Evolutionary conservation across 257 asterid genomes (phyloP).

Genomic region (Penstemon davidsonii): DNA sequence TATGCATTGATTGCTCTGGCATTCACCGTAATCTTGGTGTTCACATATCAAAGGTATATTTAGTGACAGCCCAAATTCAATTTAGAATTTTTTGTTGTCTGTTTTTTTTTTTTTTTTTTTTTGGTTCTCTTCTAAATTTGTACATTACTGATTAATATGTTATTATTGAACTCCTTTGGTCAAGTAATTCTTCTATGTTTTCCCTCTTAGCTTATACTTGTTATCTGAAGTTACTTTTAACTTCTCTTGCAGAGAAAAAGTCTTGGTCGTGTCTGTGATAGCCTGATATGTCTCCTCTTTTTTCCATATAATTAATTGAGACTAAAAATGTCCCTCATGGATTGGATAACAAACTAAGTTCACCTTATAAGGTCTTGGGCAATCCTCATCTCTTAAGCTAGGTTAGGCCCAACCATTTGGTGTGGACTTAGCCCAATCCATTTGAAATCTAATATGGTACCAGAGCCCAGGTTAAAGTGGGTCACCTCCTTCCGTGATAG

Average conservation of each 20-base stretch:
- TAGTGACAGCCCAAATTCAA: not conserved
- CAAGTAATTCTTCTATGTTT: not conserved
- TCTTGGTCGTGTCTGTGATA: not conserved
- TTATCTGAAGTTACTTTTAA: not conserved
- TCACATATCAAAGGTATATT: slow-evolving; percentile 87
- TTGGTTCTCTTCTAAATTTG: not conserved
- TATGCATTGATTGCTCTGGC: slow-evolving; percentile 99
- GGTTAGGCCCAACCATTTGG: no score
- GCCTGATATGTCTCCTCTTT: not conserved
- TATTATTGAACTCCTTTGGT: slow-evolving; percentile 3
- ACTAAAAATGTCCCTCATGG: not conserved
- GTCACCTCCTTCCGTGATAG: no score
- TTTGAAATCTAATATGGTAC: no score
- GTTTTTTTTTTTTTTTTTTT: not conserved
- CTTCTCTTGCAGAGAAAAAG: slow-evolving; percentile 1
- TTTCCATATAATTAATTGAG: not conserved
- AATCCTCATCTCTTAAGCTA: no score
- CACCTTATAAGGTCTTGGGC: no score
- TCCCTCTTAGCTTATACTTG: not conserved
- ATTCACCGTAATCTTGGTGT: slow-evolving; percentile 99
- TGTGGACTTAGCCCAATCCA: no score
- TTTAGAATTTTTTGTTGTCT: slow-evolving; percentile 11
- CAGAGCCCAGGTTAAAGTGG: no score
- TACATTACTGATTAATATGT: slow-evolving; percentile 2
- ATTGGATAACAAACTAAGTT: no score